Base-by-base conservation (phyloP, 305 asterid genomes). In the Euphrasia arctica region DNA sequence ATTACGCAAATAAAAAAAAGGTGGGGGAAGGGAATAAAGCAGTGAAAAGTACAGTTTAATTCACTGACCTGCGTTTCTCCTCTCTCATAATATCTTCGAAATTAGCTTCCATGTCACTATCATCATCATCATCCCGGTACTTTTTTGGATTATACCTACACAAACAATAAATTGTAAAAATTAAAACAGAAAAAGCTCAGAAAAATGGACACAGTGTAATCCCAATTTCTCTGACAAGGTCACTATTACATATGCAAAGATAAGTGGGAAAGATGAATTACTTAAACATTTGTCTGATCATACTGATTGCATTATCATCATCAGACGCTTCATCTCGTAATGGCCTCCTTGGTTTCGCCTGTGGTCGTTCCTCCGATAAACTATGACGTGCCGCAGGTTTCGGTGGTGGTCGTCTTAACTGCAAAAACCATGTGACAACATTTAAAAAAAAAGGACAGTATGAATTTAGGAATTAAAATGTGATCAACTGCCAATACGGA, bases 81-180 rank as follows among this genome's bases (percentile, higher is more conserved):
- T 93, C 99, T 77, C 48, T 66, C 84, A 66, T 15, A 31, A 93
- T 86, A 60, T 83, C 85, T 18, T 86, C 82, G 57, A 86, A 93
- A 71, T 69, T 73, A 48, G 95, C 95, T 75, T 83, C 96, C 99
- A 93, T 93, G 78, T 90, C 82, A 65, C 92, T 82, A 73, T 55
- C 95, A 72, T 86, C 95, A 43, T 80, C 95, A 1, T 67, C 85
- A 25, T 90, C 91, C 12, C 10, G 73, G 67, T 69, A 90, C 70
- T 74, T 78, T 15, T 64, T 72, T 2, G 96, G 96, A 70, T 93
- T 75, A 76, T 90, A 90, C 81, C 98, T 93, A 82, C 65, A 78
- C 45, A 41, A 59, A 58, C 15, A 12, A 50, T n/a, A 54, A 9
- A 32, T 18, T 32, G 12, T 5, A n/a, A 68, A 56, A 11, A 54